Evolutionary conservation across 2,329 filamentous ascomycete species (phyloP).

Genomic region (Penicillium brevicompactum): DNA sequence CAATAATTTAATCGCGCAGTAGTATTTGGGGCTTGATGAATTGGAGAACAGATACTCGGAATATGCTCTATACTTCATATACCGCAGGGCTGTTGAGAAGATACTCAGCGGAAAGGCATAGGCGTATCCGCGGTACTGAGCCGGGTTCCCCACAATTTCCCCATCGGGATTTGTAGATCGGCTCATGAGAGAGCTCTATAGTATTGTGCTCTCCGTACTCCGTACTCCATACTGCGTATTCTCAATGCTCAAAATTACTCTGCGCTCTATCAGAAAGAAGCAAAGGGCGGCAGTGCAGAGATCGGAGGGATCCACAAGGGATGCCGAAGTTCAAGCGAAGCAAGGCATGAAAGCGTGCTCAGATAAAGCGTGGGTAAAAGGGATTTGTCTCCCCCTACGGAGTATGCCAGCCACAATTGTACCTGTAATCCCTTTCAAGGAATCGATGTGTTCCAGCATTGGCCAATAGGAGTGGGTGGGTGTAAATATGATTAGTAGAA

Average conservation of each 20-base stretch:
- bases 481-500: not conserved
- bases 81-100: no score
- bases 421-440: constrained; percentile 1
- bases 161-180: no score
- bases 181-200: no score
- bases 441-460: not conserved
- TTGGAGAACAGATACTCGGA: not conserved
- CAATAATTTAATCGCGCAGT: constrained; percentile 4
- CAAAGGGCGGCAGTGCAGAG: not conserved
- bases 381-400: not conserved
- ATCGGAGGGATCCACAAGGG: not conserved
- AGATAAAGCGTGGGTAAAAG: not conserved
- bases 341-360: not conserved
- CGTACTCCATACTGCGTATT: no score
- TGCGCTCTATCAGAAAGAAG: no score
- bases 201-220: no score
- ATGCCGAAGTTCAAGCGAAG: not conserved
- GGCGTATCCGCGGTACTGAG: no score
- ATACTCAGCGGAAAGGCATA: no score
- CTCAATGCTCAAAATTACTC: no score
- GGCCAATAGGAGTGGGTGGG: not conserved
- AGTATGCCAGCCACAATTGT: constrained; percentile 6
- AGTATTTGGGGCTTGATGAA: not conserved
- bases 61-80: no score
- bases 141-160: not conserved